Evolutionary conservation across 1,284 basidiomycete species (phyloP), one percentile per base, ranked within the genome.

Genomic region (Termitomyces sp.): DNA sequence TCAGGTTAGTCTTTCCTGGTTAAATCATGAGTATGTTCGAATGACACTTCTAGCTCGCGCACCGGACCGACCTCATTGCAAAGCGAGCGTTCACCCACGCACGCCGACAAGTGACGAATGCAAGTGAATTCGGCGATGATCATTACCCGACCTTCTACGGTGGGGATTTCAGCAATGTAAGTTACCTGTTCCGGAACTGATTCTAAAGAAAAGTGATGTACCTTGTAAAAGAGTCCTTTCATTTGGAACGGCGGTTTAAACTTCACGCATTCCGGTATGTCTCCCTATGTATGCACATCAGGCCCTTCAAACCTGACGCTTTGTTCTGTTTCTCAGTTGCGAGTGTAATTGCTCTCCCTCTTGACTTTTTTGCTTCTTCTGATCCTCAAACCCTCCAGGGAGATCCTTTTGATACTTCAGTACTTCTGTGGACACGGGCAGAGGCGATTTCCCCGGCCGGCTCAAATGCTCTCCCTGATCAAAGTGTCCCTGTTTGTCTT

Each of bases 401-500:
- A 17, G 84, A 86, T 61, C 83, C 84, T 5, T 78, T 81, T 47
- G 79, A 81, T 59, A 74, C 73, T 7, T 83, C 81, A 33, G 76
- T 84, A 34, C 71, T 86, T 33, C 74, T 87, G 12, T 86, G 84
- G 84, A 86, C 83, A 2, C 74, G 79, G 39, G 79, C 79, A 8
- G 73, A 74, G 31, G 78, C 80, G 30, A 58, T 72, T 36, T 67
- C 70, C 21, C 54, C 65, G 19, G 65, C 69, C 5, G 69, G 70
- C 21, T 61, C 42, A 3, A 15, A 62, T 12, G 53, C 61, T 10
- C 59, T 69, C 2, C 79, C 78, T 1, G 77, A 81, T 60, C 77
- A 80, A 58, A 78, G 75, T 60, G 75, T 82, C 13, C 83, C 83
- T 7, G 73, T 80, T 56, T 86, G 84, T 64, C 73, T 85, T 40